A percentile compares a stretch with the other conserved stretches of the same genome.
Conservation (phyloP, 2,329 filamentous ascomycete species). For the Aspergillus alliaceus region DNA sequence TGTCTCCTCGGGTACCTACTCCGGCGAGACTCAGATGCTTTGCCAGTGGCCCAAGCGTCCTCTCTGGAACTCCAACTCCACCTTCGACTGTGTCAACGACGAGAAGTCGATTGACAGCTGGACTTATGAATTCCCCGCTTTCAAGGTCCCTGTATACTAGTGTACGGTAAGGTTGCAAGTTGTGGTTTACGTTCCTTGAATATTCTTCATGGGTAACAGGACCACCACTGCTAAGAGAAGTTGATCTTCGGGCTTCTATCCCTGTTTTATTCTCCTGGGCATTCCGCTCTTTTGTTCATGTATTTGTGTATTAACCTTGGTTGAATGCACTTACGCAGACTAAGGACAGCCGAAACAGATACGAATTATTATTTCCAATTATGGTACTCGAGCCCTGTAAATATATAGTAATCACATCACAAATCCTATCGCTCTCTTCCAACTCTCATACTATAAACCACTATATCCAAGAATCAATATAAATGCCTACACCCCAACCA, state of each 20-base stretch:
- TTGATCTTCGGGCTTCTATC: neutral
- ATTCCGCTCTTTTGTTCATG: neutral
- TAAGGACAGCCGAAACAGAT: neutral
- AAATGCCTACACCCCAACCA: neutral
- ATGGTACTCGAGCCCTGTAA: neutral
- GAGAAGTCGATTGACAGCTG: conserved; percentile 17
- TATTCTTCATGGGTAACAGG: too few relatives aligned
- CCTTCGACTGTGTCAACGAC: conserved; percentile 15
- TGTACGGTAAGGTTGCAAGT: too few relatives aligned
- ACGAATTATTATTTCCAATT: neutral
- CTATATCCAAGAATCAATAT: neutral
- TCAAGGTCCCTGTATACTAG: conserved; percentile 18
- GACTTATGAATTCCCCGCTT: conserved; percentile 15
- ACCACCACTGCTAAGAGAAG: neutral
- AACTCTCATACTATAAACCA: too few relatives aligned
- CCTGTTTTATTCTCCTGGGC: neutral
- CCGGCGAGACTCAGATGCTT: conserved; percentile 34
- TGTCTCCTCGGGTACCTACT: conserved; percentile 29
- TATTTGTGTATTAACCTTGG: neutral
- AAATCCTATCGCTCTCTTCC: too few relatives aligned
- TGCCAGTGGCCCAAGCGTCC: conserved; percentile 37
- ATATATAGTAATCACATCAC: neutral
- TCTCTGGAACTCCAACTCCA: conserved; percentile 22
- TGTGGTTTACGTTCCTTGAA: too few relatives aligned
- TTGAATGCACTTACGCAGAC: neutral